Percentiles rank a stretch among this genome's conserved stretches.
Evolutionary conservation across 2,329 filamentous ascomycete genomes (phyloP).

Genomic region (Dothidotthia symphoricarpi): DNA sequence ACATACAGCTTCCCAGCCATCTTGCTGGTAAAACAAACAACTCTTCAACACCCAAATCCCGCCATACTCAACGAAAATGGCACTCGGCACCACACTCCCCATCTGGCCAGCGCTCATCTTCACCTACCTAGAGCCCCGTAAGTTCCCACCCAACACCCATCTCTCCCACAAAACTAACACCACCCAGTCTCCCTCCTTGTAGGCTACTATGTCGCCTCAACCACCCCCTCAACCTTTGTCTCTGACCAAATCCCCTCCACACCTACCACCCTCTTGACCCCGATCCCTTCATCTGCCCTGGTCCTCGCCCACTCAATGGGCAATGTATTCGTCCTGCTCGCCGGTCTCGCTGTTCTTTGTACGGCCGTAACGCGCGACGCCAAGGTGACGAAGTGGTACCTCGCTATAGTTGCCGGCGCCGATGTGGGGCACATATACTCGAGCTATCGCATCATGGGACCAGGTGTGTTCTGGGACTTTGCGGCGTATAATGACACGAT

Average conservation of each 20-base stretch:
- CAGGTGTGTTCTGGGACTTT: constrained; percentile 24
- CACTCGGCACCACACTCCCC: constrained; percentile 25
- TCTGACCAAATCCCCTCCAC: constrained; percentile 16
- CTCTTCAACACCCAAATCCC: no score
- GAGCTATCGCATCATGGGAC: constrained; percentile 23
- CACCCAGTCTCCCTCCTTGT: constrained; percentile 9
- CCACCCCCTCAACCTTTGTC: constrained; percentile 15
- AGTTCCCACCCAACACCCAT: constrained; percentile 5
- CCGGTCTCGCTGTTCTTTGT: constrained; percentile 20
- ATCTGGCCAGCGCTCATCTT: constrained; percentile 29
- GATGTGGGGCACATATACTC: constrained; percentile 28
- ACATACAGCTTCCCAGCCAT: no score
- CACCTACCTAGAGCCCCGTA: constrained; percentile 29
- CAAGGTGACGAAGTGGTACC: constrained; percentile 23
- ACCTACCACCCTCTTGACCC: constrained; percentile 3
- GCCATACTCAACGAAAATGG: constrained; percentile 17
- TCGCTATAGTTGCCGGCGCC: constrained; percentile 17
- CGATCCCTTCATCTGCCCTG: constrained; percentile 8
- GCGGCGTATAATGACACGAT: constrained; percentile 23
- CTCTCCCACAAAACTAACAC: constrained; percentile 4
- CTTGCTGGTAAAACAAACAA: no score
- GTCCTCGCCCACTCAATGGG: constrained; percentile 23
- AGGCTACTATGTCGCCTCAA: constrained; percentile 17
- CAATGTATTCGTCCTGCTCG: constrained; percentile 27
- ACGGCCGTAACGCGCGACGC: constrained; percentile 26